Evolutionary conservation across 2,329 filamentous ascomycete genomes (phyloP), one percentile per base, ranked within the genome.

Genomic region (Aspergillus hortae): DNA sequence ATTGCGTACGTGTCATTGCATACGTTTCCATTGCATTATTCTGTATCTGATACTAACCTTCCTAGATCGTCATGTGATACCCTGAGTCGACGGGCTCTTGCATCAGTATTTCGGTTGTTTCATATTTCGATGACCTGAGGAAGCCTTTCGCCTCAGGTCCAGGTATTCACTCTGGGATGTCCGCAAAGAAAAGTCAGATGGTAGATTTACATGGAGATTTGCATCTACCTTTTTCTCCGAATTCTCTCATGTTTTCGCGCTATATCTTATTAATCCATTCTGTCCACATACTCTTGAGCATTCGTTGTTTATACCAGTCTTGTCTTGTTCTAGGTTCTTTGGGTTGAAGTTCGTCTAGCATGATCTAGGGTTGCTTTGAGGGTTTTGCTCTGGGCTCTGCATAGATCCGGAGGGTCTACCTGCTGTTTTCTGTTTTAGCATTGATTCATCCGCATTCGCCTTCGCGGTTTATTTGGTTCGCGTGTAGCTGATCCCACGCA

Each of bases 1-100:
- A 97, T 73, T 99, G 92, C 77, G 92, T 96, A 84, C 77, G 44
- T 46, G 9, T 10, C 41, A 23, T 23, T 23, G 23, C 23, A 23
- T 6, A 23, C 6, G 12, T 33, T 15, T 19, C 14, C 2, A 23
- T 23, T 23, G 19, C 3, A 9, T 38, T 38, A 25, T 4, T 19
- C 48, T 21, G 11, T 4, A 11, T 32, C 27, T 4, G 12, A 30
- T 35, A 35, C 61, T 63, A 48, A 62, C 54, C 9, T 19, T 27
- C 30, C 4, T 54, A 74, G 71, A 64, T 72, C 61, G 62, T 74
- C 56, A 74, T 73, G 70, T 74, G 67, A 73, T 70, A 71, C 67
- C 68, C 68, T 50, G 40, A 50, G 33, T 46, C 35, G 46, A 50
- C 49, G 46, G 23, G 46, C 15, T 51, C 50, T 56, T 42, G 48